Percentiles rank a stretch among this genome's conserved stretches.
Evolutionary conservation across 1,284 basidiomycete species (phyloP).

Genomic region (Fomitopsis palustris): DNA sequence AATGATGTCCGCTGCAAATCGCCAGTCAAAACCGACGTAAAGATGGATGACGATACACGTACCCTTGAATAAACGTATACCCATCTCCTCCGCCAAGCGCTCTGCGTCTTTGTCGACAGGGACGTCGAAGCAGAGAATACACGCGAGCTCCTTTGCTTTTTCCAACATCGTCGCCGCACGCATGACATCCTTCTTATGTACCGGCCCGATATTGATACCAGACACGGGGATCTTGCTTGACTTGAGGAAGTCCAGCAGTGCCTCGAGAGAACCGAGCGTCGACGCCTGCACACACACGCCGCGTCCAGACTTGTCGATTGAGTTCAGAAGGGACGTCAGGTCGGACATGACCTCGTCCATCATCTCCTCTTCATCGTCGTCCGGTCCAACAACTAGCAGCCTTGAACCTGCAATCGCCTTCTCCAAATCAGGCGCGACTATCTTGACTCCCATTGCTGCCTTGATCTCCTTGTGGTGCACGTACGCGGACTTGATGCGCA

Average conservation of each 20-base stretch:
- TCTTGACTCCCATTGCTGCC: constrained; percentile 97
- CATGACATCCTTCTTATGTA: constrained; percentile 96
- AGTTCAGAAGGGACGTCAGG: constrained; percentile 86
- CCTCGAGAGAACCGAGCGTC: constrained; percentile 96
- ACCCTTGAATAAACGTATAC: constrained; percentile 94
- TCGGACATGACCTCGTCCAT: constrained; percentile 98
- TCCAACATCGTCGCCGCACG: constrained; percentile 94
- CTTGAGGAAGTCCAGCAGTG: constrained; percentile 94
- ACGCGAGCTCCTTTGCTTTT: constrained; percentile 93
- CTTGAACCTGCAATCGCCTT: constrained; percentile 99
- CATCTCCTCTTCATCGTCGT: constrained; percentile 95
- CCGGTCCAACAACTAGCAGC: constrained; percentile 86
- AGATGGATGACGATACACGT: constrained; percentile 11
- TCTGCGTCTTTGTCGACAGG: constrained; percentile 92
- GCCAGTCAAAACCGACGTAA: constrained; percentile 1
- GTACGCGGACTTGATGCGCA: constrained; percentile 97
- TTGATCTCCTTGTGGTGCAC: constrained; percentile 99
- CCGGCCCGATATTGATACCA: constrained; percentile 97
- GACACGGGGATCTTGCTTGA: constrained; percentile 96
- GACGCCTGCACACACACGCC: constrained; percentile 99
- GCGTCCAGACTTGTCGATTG: constrained; percentile 91
- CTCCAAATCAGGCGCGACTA: constrained; percentile 93
- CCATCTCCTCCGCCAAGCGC: constrained; percentile 88
- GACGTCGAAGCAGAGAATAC: constrained; percentile 97
- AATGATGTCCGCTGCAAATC: constrained; percentile 83